phyloP scores from a whole-genome alignment of 2,329 filamentous ascomycete genomes.

The Diaporthe sp. region DNA sequence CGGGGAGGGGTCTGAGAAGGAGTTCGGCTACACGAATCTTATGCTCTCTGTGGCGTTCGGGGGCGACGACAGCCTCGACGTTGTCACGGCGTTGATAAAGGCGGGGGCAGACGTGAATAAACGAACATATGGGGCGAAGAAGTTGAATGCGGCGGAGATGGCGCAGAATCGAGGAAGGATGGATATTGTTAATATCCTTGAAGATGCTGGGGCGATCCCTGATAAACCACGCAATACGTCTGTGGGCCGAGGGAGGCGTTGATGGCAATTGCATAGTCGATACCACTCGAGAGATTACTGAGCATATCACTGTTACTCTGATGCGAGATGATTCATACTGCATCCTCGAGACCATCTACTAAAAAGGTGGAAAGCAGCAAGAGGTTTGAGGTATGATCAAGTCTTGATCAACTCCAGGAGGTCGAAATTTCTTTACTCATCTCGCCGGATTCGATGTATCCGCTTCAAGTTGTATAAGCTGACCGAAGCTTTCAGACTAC shows the following conservation, averaged over 20 bases:
- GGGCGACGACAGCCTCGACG: neutral
- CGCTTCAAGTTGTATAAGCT: too few relatives aligned
- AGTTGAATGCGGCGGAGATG: constrained; percentile 2
- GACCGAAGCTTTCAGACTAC: too few relatives aligned
- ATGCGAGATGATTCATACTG: too few relatives aligned
- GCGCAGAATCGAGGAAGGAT: neutral
- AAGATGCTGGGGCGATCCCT: neutral
- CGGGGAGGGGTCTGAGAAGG: neutral
- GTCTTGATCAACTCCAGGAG: too few relatives aligned
- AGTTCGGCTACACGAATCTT: constrained; percentile 10
- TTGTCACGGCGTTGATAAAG: neutral
- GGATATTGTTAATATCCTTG: neutral
- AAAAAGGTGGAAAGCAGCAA: too few relatives aligned
- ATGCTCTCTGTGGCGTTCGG: constrained; percentile 9
- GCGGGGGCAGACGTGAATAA: constrained; percentile 7
- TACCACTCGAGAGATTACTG: too few relatives aligned
- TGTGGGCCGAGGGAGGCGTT: constrained; percentile 10
- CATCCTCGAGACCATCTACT: too few relatives aligned
- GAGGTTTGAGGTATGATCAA: too few relatives aligned
- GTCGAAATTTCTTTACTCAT: too few relatives aligned
- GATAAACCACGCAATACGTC: neutral
- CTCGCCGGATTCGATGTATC: too few relatives aligned
- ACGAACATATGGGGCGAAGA: neutral
- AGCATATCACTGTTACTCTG: too few relatives aligned
- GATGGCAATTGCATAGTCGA: neutral